Percentiles rank a stretch among this genome's conserved stretches.
Conservation (phyloP, 2,329 filamentous ascomycete genomes). For the Phialophora macrospora region DNA sequence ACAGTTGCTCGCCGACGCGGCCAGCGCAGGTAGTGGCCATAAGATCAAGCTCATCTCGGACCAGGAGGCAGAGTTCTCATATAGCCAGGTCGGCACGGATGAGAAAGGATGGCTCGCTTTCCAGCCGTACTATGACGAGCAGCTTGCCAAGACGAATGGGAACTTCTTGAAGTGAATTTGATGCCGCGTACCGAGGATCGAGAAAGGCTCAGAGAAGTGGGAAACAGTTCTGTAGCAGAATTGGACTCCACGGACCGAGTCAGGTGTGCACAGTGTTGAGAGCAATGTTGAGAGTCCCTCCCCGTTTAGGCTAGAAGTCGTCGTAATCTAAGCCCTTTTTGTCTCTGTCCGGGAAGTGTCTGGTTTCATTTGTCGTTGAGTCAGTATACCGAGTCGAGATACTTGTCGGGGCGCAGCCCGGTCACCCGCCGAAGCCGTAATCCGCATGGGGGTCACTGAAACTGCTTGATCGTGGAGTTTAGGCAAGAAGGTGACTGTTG, state of each 20-base stretch:
- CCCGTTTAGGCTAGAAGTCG: background rate
- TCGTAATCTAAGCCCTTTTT: background rate
- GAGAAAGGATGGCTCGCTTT: constrained; percentile 61
- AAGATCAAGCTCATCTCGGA: constrained; percentile 41
- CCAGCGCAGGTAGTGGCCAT: constrained; percentile 46
- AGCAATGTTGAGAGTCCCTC: background rate
- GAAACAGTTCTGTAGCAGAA: background rate
- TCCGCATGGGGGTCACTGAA: background rate
- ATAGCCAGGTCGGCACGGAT: constrained; percentile 42
- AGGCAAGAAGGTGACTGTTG: background rate
- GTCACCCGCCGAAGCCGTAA: background rate
- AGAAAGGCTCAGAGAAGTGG: background rate
- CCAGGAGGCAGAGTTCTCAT: constrained; percentile 39
- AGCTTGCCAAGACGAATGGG: constrained; percentile 57
- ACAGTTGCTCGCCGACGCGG: constrained; percentile 50
- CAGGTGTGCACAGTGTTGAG: background rate
- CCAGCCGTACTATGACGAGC: constrained; percentile 60
- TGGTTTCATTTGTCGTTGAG: background rate
- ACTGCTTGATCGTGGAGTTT: background rate
- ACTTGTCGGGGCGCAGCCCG: background rate
- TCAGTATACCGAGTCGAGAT: background rate
- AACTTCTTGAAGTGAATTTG: constrained; percentile 50
- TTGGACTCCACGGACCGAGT: background rate
- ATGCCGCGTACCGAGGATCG: background rate
- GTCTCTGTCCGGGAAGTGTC: background rate